Evolutionary conservation across 257 asterid genomes (phyloP), one percentile per base, ranked within the genome.

Genomic region (Przewalskia tangutica): DNA sequence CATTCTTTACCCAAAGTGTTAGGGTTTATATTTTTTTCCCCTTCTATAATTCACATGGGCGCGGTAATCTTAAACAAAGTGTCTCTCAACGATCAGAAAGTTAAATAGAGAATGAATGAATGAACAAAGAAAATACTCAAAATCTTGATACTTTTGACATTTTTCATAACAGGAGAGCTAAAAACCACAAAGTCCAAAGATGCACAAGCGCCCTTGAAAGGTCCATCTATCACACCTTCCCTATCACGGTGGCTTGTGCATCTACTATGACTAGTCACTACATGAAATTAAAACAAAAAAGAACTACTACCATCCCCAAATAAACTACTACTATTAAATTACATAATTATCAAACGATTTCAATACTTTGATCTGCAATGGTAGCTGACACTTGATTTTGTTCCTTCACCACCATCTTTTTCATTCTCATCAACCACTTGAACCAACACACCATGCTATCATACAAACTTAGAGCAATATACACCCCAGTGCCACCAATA

Each of bases 401-500:
- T 77, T 93, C 97, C 82, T 88, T 82, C 76, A 38, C 90, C 84
- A 93, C 90, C 91, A 76, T 80, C 58, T 85, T 87, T 63, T 81
- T 86, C 94, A 91, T 88, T 54, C 85, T 80, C 36, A 82, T 48
- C 48, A 84, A 9, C 94, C 94, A 89, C 70, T 84, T 85, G 0
- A 88, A 14, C 83, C 89, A 77, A 5, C 78, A 77, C 58, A 84
- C 84, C 16, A 80, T 77, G 36, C 66, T 13, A 55, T 93, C 97
- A 79, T 62, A 88, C 81, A 92, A 68, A 8, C 86, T 90, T 38
- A 93, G 90, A 4, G 86, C 91, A 63, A 92, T 42, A 23, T 84
- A 87, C 10, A 92, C 75, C 6, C 93, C 98, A 40, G 92, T 87
- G 38, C 98, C 98, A 58, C 93, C 98, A 70, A 91, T 88, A 7